Evolutionary conservation across 768 basidiomycete species (phyloP), one percentile per base, ranked within the genome.

Genomic region (Arthromyces matolae): DNA sequence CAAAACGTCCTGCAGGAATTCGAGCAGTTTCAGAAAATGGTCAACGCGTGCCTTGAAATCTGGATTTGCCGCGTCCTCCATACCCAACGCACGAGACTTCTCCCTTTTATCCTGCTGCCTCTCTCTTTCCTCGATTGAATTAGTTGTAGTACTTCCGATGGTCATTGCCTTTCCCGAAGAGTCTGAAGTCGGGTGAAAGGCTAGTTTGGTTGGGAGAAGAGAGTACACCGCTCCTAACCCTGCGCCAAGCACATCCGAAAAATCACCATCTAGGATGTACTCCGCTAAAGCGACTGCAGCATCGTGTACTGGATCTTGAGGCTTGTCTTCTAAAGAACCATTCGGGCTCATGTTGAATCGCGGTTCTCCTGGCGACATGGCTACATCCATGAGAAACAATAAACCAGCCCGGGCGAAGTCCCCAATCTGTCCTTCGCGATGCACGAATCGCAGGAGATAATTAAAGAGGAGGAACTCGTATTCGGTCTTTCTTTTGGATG

Each of bases 391-490:
- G 32, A 97, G 78, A 65, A 93, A 92, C n/a, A 95, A 70, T 13
- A 98, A 69, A 6, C 94, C 95, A 12, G 89, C 90, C 8, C 95
- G 80, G 2, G 94, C 92, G 61, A 89, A 89, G 61, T 96, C 93
- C 8, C 95, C 95, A 23, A 93, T 92, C 35, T 86, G 80, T 16
- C 92, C 93, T 71, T 97, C 94, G 47, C 93, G 80, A 62, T 97
- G 94, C 19, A 93, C 88, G 61, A 93, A 97, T 0, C 93, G 89
- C 8, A 98, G 81, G 28, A 98, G 83, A 60, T 95, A 95, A 60
- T 94, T 91, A 75, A 97, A 96, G 10, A 97, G 75, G 23, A 95
- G 80, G 60, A 96, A 97, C 62, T 98, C 94, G 60, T 95, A 95
- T 68, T 95, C 92, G 16, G 89, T 72, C 63, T 87, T 89, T 60